Conservation (phyloP, 495 filamentous ascomycete species). For the Penicillium verhagenii region DNA sequence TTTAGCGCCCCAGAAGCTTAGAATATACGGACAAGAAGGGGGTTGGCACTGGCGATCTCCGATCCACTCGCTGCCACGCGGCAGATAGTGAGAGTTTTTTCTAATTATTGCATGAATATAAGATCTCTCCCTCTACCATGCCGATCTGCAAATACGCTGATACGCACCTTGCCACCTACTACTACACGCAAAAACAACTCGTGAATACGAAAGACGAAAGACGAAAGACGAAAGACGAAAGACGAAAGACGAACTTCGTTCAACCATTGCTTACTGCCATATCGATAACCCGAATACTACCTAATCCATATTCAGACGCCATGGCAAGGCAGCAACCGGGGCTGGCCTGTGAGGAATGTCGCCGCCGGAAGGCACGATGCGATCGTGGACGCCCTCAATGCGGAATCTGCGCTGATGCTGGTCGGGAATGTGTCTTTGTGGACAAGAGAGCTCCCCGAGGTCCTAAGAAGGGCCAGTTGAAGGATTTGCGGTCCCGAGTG, state of each 20-base stretch:
- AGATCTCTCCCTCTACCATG: background rate
- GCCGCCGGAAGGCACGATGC: slow-evolving; percentile 18
- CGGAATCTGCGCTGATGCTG: slow-evolving; percentile 13
- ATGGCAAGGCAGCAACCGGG: slow-evolving; percentile 11
- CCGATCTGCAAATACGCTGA: background rate
- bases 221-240: background rate
- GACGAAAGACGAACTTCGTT: background rate
- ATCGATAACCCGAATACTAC: background rate
- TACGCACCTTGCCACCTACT: no score
- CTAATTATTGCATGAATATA: background rate
- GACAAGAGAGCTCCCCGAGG: slow-evolving; percentile 13
- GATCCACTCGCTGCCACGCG: background rate
- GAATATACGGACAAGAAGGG: background rate
- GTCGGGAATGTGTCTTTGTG: slow-evolving; percentile 10
- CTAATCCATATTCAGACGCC: background rate
- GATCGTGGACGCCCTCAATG: slow-evolving; percentile 17
- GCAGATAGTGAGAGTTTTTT: background rate
- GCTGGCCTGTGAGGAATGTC: slow-evolving; percentile 21
- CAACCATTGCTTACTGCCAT: background rate
- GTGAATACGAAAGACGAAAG: background rate
- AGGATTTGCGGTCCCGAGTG: slow-evolving; percentile 15
- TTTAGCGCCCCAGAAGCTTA: background rate
- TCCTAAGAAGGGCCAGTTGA: slow-evolving; percentile 17
- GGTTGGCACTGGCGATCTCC: background rate
- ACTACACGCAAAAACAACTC: no score